Conservation (phyloP, 257 asterid genomes). For the Solanum chiquidenum region DNA sequence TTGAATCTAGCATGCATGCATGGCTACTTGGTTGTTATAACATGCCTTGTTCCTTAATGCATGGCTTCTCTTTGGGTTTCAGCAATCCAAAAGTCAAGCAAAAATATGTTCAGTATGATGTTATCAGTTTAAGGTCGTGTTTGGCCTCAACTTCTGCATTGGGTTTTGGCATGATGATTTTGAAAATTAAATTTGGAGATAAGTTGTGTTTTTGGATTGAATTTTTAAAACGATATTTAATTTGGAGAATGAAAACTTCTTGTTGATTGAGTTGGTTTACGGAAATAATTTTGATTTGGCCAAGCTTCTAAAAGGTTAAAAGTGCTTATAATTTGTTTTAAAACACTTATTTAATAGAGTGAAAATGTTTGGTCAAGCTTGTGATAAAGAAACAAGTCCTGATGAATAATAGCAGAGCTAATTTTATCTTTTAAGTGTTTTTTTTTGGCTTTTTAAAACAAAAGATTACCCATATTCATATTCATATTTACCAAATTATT, state of each 20-base stretch:
- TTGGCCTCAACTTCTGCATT: background rate
- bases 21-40: background rate
- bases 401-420: background rate
- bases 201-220: background rate
- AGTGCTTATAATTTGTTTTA: background rate
- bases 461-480: background rate
- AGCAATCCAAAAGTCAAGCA: background rate
- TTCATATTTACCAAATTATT: background rate
- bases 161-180: background rate
- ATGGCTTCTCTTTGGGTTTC: background rate
- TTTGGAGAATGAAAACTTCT: background rate
- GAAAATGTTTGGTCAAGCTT: background rate
- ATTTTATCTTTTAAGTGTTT: background rate
- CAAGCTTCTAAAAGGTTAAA: background rate
- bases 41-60: background rate
- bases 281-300: too few relatives aligned
- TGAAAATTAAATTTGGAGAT: background rate
- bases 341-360: background rate
- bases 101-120: background rate
- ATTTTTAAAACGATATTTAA: too few relatives aligned
- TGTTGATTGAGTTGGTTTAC: background rate
- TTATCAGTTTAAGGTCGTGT: background rate
- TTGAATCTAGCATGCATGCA: constrained; percentile 7
- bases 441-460: background rate
- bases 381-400: too few relatives aligned